Conservation (phyloP, 202 grass and related monocot species). For the Schoenoplectus triqueter region DNA sequence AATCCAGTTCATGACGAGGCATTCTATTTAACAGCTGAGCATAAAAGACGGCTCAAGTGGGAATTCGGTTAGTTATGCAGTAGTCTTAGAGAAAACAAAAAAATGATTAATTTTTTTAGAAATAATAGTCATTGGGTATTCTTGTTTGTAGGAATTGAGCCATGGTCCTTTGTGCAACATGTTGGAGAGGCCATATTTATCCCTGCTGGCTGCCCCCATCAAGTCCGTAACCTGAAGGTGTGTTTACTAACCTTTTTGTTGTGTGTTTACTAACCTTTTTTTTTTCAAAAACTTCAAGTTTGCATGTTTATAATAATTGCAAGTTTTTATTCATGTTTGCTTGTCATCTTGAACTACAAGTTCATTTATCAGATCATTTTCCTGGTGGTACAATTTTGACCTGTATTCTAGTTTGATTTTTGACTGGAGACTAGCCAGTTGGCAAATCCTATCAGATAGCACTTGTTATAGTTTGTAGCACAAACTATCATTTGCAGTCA, state of each 20-base stretch:
- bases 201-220: constrained; percentile 82
- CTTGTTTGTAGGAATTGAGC: constrained; percentile 64
- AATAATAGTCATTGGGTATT: constrained; percentile 29
- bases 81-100: neutral
- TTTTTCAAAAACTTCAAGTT: neutral
- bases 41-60: constrained; percentile 80
- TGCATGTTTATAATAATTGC: neutral
- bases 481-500: constrained; percentile 49
- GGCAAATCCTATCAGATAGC: neutral
- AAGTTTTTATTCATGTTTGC: constrained; percentile 1
- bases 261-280: no score
- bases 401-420: neutral
- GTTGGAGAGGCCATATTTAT: constrained; percentile 87
- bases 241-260: constrained; percentile 26
- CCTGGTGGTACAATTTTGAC: neutral
- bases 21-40: constrained; percentile 75
- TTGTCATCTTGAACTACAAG: neutral
- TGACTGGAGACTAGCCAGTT: constrained; percentile 15
- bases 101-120: neutral
- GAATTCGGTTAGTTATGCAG: constrained; percentile 71
- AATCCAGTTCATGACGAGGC: constrained; percentile 89
- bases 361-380: neutral
- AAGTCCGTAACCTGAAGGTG: constrained; percentile 89
- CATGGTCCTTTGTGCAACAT: constrained; percentile 87
- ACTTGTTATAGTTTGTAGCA: neutral